Evolutionary conservation across 768 basidiomycete species (phyloP), one percentile per base, ranked within the genome.

Genomic region (Candolleomyces aberdarensis): DNA sequence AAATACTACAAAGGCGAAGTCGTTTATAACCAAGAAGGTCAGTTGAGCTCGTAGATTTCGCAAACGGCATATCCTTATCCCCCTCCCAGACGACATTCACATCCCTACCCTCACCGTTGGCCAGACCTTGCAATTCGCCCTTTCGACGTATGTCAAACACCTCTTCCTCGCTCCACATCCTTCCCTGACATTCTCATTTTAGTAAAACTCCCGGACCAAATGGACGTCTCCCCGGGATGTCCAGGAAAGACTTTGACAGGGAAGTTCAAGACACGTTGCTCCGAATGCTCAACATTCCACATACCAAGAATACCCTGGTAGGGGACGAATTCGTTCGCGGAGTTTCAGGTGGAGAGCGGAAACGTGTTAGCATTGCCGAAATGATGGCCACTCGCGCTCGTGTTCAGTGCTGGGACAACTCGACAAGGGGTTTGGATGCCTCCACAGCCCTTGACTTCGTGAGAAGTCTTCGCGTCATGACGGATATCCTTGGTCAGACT

Each of bases 401-500:
- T 40, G 83, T 93, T 7, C 87, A 92, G 65, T 86, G 85, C 63
- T 93, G 91, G 88, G 91, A 94, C 70, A 93, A 90, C 71, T 87
- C 88, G 0, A 94, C 92, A 3, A 79, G 89, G 53, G 91, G 92
- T 17, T 76, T 92, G 54, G 91, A 93, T 63, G 91, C 93, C 0
- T 92, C 91, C 2, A 96, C 94, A 7, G 94, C 94, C 1, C 78
- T 94, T 52, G 94, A 96, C 69, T 96, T 92, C 65, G 85, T 83
- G 59, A 91, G 85, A 72, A 86, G 86, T 46, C 74, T 96, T 57
- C 82, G 93, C 17, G 77, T 92, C 40, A 85, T 92, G 80, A 94
- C 94, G 17, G 93, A 96, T 67, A 75, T 92, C n/a, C 79, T 88
- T 17, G 84, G 86, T 7, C 86, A 87, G 72, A 89, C 91, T 2